phyloP scores from a whole-genome alignment of 352 stramenopile species.

The Phytophthora cryptogea region DNA sequence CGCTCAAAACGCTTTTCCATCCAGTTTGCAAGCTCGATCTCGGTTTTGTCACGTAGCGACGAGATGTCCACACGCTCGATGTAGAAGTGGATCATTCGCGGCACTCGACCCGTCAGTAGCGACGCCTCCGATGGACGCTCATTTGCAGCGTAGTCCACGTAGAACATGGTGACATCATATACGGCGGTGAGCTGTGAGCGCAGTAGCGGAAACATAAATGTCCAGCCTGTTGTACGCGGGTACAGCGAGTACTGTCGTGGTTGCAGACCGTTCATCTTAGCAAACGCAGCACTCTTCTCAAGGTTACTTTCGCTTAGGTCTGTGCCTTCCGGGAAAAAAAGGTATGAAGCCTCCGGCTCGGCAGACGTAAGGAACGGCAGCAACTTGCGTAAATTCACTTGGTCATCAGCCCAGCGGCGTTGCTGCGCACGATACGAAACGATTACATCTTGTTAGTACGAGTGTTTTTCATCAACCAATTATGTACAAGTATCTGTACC shows the following conservation, averaged over 20 bases:
- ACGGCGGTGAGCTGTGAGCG: slow-evolving; percentile 62
- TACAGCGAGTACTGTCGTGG: slow-evolving; percentile 72
- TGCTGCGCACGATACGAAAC: slow-evolving; percentile 32
- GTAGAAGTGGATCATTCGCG: slow-evolving; percentile 72
- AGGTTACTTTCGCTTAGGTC: slow-evolving; percentile 73
- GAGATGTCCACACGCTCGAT: slow-evolving; percentile 62
- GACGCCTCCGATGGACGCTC: slow-evolving; percentile 73
- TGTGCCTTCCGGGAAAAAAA: slow-evolving; percentile 85
- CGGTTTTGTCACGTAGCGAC: slow-evolving; percentile 37
- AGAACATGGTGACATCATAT: slow-evolving; percentile 88
- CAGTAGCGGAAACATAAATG: slow-evolving; percentile 73
- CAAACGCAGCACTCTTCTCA: slow-evolving; percentile 64
- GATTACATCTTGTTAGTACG: neutral
- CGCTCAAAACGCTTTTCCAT: slow-evolving; percentile 67
- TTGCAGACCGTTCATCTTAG: slow-evolving; percentile 49
- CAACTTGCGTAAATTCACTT: slow-evolving; percentile 52
- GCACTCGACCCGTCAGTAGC: slow-evolving; percentile 61
- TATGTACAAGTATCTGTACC: slow-evolving; percentile 19
- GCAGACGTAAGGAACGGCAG: slow-evolving; percentile 55
- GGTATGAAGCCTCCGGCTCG: slow-evolving; percentile 64
- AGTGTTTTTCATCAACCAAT: neutral
- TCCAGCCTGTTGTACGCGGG: slow-evolving; percentile 76
- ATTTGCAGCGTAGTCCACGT: slow-evolving; percentile 62
- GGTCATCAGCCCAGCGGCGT: slow-evolving; percentile 67
- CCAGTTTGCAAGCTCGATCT: slow-evolving; percentile 55